These are phyloP conservation scores for Kodamaea nitidulidarum DNA, from an alignment of 805 yeast genomes.

Conservation along the genomic window DNA sequence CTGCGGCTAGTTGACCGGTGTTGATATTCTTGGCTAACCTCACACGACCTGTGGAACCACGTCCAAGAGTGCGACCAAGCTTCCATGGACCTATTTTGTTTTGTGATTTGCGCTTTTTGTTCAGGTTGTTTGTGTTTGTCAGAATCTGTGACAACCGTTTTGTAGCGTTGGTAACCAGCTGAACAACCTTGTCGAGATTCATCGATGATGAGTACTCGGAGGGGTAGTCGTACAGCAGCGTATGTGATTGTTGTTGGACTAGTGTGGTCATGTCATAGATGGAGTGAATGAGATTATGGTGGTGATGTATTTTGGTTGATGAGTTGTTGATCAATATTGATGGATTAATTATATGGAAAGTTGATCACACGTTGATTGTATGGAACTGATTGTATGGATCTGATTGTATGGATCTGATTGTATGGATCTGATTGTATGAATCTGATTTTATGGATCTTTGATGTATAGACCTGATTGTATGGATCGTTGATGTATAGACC, in stretches of 20 bases:
- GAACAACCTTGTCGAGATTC: slow-evolving; percentile 39
- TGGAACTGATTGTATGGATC: no score
- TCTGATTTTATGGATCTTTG: no score
- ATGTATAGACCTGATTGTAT: no score
- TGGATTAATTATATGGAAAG: no score
- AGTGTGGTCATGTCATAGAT: slow-evolving; percentile 18
- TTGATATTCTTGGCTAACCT: slow-evolving; percentile 81
- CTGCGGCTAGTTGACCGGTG: slow-evolving; percentile 90
- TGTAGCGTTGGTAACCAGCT: slow-evolving; percentile 43
- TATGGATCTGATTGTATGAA: no score
- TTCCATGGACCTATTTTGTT: slow-evolving; percentile 93
- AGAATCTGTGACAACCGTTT: slow-evolving; percentile 49
- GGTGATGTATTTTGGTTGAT: no score
- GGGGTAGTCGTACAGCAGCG: slow-evolving; percentile 17
- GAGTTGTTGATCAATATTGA: no score
- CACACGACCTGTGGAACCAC: slow-evolving; percentile 96
- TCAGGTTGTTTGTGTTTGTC: slow-evolving; percentile 39
- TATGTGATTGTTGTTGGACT: slow-evolving; percentile 21
- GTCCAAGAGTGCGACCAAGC: slow-evolving; percentile 87
- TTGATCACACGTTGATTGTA: no score
- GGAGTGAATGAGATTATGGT: neutral
- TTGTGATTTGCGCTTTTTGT: slow-evolving; percentile 43
- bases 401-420: no score
- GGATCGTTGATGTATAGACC: no score
- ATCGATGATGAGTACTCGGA: slow-evolving; percentile 12